Evolutionary conservation across 2,329 filamentous ascomycete genomes (phyloP).

Genomic region (Decorospora gaudefroyi): DNA sequence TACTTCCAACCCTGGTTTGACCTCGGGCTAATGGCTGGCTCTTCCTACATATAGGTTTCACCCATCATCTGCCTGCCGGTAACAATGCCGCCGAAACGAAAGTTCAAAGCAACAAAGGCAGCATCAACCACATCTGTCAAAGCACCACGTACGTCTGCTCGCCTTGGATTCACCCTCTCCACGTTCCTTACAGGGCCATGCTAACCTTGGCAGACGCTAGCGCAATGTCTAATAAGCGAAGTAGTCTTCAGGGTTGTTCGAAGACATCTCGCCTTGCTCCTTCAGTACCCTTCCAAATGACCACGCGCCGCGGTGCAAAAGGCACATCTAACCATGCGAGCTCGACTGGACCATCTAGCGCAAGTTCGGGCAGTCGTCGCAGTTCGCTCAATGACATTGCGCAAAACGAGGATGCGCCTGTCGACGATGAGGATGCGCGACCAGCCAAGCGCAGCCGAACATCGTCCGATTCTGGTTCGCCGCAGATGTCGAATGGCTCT

Average conservation of each 20-base stretch:
- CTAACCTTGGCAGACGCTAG: constrained; percentile 47
- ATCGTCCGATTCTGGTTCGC: constrained; percentile 47
- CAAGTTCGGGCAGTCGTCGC: constrained; percentile 46
- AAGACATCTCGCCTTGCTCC: constrained; percentile 51
- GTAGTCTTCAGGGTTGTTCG: constrained; percentile 37
- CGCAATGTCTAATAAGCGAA: constrained; percentile 46
- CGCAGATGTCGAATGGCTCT: constrained; percentile 37
- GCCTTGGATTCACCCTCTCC: constrained; percentile 14
- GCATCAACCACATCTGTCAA: constrained; percentile 19
- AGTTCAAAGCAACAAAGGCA: constrained; percentile 32
- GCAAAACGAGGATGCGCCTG: constrained; percentile 36
- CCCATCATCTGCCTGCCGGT: no score
- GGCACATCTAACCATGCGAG: constrained; percentile 45
- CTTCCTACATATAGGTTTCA: constrained; percentile 15
- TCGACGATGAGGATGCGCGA: constrained; percentile 42
- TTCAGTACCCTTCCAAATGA: constrained; percentile 56
- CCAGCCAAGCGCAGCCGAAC: constrained; percentile 47
- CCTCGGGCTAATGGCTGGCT: constrained; percentile 27
- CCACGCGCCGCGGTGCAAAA: constrained; percentile 51
- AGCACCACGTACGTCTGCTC: constrained; percentile 27
- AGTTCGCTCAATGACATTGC: constrained; percentile 46
- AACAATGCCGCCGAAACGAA: constrained; percentile 45
- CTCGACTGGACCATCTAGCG: constrained; percentile 42
- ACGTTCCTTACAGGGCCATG: constrained; percentile 29
- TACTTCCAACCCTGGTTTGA: constrained; percentile 4